Percentiles rank a stretch among this genome's conserved stretches.
Conservation (phyloP, 1,284 basidiomycete species). For the Cystobasidium slooffiae region DNA sequence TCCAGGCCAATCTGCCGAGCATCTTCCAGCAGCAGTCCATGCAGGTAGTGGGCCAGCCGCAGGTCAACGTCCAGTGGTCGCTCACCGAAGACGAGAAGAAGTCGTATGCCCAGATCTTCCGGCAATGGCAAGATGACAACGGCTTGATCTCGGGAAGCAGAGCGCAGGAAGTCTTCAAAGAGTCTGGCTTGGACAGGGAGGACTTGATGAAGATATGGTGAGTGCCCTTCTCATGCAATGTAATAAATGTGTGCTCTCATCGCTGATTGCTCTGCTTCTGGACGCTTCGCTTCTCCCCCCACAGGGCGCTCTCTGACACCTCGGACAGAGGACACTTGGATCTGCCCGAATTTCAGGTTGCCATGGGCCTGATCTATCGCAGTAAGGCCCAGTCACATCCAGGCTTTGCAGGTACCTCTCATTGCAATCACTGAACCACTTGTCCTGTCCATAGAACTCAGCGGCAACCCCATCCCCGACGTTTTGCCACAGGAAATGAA, state of each 20-base stretch:
- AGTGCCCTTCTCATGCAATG: constrained; percentile 53
- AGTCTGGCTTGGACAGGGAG: constrained; percentile 85
- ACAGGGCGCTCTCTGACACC: constrained; percentile 83
- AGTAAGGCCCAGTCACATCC: constrained; percentile 63
- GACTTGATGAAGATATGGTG: constrained; percentile 94
- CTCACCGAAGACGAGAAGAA: constrained; percentile 91
- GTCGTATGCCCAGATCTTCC: constrained; percentile 94
- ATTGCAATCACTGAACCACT: background rate
- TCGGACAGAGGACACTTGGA: constrained; percentile 93
- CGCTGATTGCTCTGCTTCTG: background rate
- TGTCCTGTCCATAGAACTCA: constrained; percentile 67
- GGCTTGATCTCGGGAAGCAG: constrained; percentile 86
- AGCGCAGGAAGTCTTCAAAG: constrained; percentile 91
- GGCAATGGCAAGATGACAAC: constrained; percentile 87
- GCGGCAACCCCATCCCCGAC: constrained; percentile 89
- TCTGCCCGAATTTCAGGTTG: constrained; percentile 95
- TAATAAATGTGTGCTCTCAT: background rate
- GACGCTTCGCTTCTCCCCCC: constrained; percentile 9
- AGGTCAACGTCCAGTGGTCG: constrained; percentile 84
- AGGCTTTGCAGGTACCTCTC: background rate
- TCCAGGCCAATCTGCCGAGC: constrained; percentile 68
- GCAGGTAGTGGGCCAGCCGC: constrained; percentile 68
- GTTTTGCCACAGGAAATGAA: constrained; percentile 85
- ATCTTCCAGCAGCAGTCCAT: constrained; percentile 78
- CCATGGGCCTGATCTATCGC: constrained; percentile 97